Evolutionary conservation across 345 rosid genomes (phyloP).

Genomic region (Capsella bursapastoris): DNA sequence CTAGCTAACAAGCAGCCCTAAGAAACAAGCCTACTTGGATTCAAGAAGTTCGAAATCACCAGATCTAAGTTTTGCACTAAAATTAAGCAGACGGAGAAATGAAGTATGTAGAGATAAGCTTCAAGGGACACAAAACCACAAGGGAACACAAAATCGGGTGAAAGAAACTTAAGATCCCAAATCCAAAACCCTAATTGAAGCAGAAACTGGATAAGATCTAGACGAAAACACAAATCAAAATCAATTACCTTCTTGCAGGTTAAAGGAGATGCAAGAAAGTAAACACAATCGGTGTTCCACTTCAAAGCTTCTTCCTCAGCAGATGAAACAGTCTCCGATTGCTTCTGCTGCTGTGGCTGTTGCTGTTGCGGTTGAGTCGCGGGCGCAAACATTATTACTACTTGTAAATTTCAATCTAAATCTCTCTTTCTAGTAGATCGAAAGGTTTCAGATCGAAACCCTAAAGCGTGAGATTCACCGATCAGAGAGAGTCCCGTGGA

Average conservation of each 20-base stretch:
- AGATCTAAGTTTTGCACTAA: conserved; percentile 33
- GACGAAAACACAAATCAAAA: neutral
- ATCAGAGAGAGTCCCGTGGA: conserved; percentile 27
- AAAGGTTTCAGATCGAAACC: conserved; percentile 33
- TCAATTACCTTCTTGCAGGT: conserved; percentile 91
- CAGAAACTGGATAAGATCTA: conserved; percentile 28
- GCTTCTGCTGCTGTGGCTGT: conserved; percentile 40
- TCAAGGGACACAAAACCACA: neutral
- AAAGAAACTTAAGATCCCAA: conserved; percentile 24
- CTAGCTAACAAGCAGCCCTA: neutral
- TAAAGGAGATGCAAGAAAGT: conserved; percentile 93
- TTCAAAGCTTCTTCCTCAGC: conserved; percentile 86
- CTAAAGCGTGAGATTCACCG: conserved; percentile 6
- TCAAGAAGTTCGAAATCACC: conserved; percentile 17
- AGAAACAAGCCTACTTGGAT: neutral
- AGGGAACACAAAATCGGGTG: conserved; percentile 25
- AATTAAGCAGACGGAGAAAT: neutral
- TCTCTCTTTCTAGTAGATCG: conserved; percentile 29
- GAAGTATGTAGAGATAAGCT: neutral
- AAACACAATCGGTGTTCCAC: conserved; percentile 94
- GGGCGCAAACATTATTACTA: conserved; percentile 59
- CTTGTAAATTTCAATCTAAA: conserved; percentile 20
- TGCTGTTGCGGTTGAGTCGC: conserved; percentile 49
- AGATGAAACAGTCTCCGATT: conserved; percentile 40
- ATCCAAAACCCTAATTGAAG: conserved; percentile 50